Evolutionary conservation across 2,329 filamentous ascomycete species (phyloP).

Genomic region (Phialophora chinensis): DNA sequence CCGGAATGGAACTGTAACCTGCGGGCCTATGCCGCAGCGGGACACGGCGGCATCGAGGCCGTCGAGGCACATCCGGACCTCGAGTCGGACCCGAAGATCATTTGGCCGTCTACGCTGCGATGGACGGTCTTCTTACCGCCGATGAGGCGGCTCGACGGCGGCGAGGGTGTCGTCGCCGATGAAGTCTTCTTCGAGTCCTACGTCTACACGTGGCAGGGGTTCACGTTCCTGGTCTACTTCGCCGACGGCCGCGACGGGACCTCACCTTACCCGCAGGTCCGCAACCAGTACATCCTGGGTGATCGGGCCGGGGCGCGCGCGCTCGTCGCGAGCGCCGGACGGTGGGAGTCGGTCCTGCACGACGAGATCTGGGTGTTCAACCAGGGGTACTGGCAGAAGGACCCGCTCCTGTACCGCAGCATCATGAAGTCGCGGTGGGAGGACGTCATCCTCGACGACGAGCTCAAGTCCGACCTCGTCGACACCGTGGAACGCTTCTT

Average conservation of each 20-base stretch:
- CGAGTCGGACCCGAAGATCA: background rate
- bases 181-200: constrained; percentile 35
- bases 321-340: constrained; percentile 30
- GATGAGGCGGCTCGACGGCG: constrained; percentile 34
- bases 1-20: constrained; percentile 48
- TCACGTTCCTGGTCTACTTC: constrained; percentile 38
- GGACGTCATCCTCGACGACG: constrained; percentile 55
- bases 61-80: background rate
- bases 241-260: constrained; percentile 37
- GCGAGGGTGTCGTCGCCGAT: constrained; percentile 29
- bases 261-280: constrained; percentile 16
- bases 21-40: constrained; percentile 51
- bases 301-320: constrained; percentile 27
- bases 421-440: constrained; percentile 53
- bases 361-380: constrained; percentile 54
- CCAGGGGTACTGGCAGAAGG: constrained; percentile 48
- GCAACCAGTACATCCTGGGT: constrained; percentile 39
- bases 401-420: constrained; percentile 47
- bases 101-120: constrained; percentile 31
- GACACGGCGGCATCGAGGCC: constrained; percentile 43
- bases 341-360: constrained; percentile 40
- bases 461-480: constrained; percentile 52
- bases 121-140: constrained; percentile 37
- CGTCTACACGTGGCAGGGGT: constrained; percentile 32
- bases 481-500: constrained; percentile 52